phyloP scores from a whole-genome alignment of 352 stramenopile genomes.

The Phytophthora brassicae region DNA sequence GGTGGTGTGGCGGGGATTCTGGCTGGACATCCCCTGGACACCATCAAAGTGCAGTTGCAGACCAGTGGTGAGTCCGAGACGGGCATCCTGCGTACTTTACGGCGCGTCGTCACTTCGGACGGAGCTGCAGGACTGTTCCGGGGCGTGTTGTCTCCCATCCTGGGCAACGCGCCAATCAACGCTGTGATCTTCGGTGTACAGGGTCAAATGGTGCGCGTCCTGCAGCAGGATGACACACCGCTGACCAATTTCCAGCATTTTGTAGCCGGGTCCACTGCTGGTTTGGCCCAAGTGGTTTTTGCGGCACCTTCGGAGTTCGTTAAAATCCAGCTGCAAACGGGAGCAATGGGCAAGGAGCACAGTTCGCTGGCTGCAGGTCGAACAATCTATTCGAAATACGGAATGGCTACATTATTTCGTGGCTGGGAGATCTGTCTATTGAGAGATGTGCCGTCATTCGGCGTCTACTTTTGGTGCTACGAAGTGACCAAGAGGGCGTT shows the following conservation, averaged over 20 bases:
- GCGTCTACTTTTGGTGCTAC: conserved; percentile 82
- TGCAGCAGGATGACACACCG: conserved; percentile 34
- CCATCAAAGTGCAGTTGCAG: conserved; percentile 86
- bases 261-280: conserved; percentile 56
- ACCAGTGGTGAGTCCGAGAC: conserved; percentile 36
- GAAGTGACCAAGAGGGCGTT: conserved; percentile 64
- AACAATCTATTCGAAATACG: conserved; percentile 41
- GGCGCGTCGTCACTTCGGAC: conserved; percentile 55
- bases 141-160: conserved; percentile 71
- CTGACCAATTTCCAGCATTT: conserved; percentile 54
- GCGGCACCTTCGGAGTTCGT: conserved; percentile 76
- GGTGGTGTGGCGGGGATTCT: conserved; percentile 78
- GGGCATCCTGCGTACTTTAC: conserved; percentile 52
- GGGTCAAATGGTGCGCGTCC: conserved; percentile 46
- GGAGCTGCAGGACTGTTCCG: conserved; percentile 73
- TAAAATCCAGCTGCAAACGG: conserved; percentile 84
- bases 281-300: conserved; percentile 70
- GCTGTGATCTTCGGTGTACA: conserved; percentile 83
- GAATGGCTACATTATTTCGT: conserved; percentile 52
- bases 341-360: conserved; percentile 44
- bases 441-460: conserved; percentile 79
- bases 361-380: conserved; percentile 58
- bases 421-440: conserved; percentile 74
- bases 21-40: conserved; percentile 82
- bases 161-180: conserved; percentile 87